Evolutionary conservation across 768 basidiomycete species (phyloP).

Genomic region (Pisolithus sp.): DNA sequence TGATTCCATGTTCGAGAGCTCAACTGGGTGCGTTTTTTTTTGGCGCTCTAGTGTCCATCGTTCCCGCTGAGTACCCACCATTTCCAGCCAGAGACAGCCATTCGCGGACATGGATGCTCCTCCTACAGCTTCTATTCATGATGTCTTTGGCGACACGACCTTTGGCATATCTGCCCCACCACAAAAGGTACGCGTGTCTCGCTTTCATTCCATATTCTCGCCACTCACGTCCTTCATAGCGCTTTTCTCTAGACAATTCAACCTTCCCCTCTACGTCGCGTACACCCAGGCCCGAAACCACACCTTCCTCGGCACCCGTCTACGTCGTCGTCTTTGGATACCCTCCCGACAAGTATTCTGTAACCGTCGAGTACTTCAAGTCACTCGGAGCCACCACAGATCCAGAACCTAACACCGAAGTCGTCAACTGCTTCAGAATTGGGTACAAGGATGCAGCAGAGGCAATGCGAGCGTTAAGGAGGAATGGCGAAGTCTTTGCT

Average conservation of each 20-base stretch:
- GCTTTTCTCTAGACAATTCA: slow-evolving; percentile 18
- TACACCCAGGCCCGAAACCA: slow-evolving; percentile 18
- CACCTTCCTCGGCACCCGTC: slow-evolving; percentile 34
- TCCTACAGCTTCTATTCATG: slow-evolving; percentile 67
- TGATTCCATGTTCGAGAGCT: slow-evolving; percentile 80
- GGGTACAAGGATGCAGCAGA: slow-evolving; percentile 68
- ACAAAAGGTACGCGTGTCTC: slow-evolving; percentile 14
- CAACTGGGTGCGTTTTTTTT: slow-evolving; percentile 24
- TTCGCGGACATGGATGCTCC: slow-evolving; percentile 77
- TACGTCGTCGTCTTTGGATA: slow-evolving; percentile 87
- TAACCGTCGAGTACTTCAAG: slow-evolving; percentile 69
- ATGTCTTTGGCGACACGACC: slow-evolving; percentile 54
- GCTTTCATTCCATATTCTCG: no score
- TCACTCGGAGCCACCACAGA: slow-evolving; percentile 68
- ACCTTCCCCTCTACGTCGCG: slow-evolving; percentile 10
- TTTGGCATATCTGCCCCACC: slow-evolving; percentile 24
- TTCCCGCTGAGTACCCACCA: slow-evolving; percentile 7
- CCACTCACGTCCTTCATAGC: slow-evolving; percentile 1
- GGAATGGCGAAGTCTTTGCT: slow-evolving; percentile 73
- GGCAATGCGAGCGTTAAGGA: slow-evolving; percentile 71
- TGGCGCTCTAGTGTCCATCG: neutral
- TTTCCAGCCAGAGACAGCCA: slow-evolving; percentile 49
- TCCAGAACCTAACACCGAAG: slow-evolving; percentile 58
- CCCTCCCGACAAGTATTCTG: slow-evolving; percentile 68
- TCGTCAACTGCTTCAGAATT: slow-evolving; percentile 77